Percentiles rank a stretch among this genome's conserved stretches.
These are phyloP conservation scores for Ceratocystis smalleyi DNA, from an alignment of 2,329 filamentous ascomycete species.

Conservation along the genomic window DNA sequence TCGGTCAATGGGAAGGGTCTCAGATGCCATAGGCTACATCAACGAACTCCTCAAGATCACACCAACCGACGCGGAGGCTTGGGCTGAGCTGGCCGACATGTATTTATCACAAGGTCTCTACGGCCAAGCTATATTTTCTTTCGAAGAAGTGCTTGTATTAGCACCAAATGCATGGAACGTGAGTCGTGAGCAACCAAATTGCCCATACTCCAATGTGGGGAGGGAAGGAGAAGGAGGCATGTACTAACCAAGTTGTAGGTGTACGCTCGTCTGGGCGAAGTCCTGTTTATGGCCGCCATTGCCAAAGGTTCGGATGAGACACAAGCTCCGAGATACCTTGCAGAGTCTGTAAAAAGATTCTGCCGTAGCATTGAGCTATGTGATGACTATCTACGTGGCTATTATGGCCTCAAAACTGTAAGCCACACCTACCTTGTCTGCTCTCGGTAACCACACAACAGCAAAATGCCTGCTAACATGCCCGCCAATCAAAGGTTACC, in stretches of 20 bases:
- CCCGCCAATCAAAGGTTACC: constrained; percentile 30
- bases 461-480: not conserved
- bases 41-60: constrained; percentile 63
- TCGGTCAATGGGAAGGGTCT: constrained; percentile 50
- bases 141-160: constrained; percentile 80
- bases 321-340: constrained; percentile 35
- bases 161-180: constrained; percentile 93
- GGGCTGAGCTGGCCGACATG: constrained; percentile 79
- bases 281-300: constrained; percentile 55
- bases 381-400: constrained; percentile 79
- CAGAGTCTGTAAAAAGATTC: constrained; percentile 69
- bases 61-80: constrained; percentile 82
- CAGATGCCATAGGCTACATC: constrained; percentile 61
- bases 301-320: constrained; percentile 21
- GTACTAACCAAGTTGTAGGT: constrained; percentile 37
- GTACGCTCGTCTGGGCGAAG: constrained; percentile 73
- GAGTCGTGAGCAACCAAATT: constrained; percentile 24
- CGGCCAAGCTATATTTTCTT: constrained; percentile 67
- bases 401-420: constrained; percentile 78
- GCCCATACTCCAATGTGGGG: not conserved
- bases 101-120: constrained; percentile 69
- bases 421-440: constrained; percentile 19
- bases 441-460: not conserved
- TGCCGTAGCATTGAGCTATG: constrained; percentile 86
- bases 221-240: not conserved